Percentiles rank a stretch among this genome's conserved stretches.
phyloP scores from a whole-genome alignment of 176 grass and related monocot genomes.

The Aegilops tauschii region DNA sequence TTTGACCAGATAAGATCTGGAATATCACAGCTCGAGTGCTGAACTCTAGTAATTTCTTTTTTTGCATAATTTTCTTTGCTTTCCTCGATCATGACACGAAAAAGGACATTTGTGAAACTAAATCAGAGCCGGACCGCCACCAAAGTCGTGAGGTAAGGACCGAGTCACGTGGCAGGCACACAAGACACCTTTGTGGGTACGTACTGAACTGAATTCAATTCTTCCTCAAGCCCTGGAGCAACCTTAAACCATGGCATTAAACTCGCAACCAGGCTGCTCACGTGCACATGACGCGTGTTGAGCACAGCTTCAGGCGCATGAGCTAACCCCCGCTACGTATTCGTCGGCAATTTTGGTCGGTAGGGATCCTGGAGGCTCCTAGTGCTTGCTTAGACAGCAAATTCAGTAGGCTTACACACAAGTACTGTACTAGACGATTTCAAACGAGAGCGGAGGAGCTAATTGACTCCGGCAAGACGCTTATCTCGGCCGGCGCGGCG shows the following conservation, averaged over 20 bases:
- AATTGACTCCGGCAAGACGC: neutral
- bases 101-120: neutral
- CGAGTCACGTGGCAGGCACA: neutral
- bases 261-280: neutral
- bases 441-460: neutral
- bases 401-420: no score
- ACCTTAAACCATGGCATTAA: constrained; percentile 29
- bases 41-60: neutral
- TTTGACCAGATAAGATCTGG: neutral
- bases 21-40: neutral
- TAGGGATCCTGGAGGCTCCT: no score
- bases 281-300: no score
- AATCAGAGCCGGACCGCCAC: neutral
- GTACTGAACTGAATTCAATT: neutral
- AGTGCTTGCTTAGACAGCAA: no score
- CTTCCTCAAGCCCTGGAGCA: neutral
- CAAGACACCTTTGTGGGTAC: no score
- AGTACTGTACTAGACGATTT: neutral
- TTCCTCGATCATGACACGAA: no score
- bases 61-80: no score
- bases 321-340: no score
- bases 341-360: no score
- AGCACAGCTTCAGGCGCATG: no score
- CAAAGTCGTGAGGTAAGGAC: constrained; percentile 5
- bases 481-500: neutral